These are phyloP conservation scores for Pyrus communis DNA, from an alignment of 306 rosid species.

Conservation along the genomic window DNA sequence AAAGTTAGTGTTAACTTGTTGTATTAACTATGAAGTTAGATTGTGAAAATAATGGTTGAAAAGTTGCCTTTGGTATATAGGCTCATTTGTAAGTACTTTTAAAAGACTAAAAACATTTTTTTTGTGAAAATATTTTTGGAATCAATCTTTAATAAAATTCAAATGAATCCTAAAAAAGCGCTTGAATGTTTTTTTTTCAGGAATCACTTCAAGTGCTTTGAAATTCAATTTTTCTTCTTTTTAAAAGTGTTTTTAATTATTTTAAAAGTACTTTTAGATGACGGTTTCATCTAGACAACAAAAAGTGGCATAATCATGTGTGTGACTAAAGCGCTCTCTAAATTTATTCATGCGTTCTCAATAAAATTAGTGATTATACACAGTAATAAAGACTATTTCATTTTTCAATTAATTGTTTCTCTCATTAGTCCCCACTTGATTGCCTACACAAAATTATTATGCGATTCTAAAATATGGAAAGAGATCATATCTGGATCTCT, in stretches of 20 bases:
- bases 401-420: neutral
- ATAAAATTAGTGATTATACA: neutral
- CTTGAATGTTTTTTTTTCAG: too few relatives aligned
- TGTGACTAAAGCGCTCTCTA: neutral
- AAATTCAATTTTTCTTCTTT: too few relatives aligned
- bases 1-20: neutral
- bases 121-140: too few relatives aligned
- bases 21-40: neutral
- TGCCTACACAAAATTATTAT: neutral
- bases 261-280: too few relatives aligned
- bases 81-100: too few relatives aligned
- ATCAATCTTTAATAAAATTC: too few relatives aligned
- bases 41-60: neutral
- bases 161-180: too few relatives aligned
- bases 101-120: too few relatives aligned
- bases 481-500: too few relatives aligned
- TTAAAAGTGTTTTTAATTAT: rapidly evolving
- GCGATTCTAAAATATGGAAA: too few relatives aligned
- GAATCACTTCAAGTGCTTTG: too few relatives aligned
- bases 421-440: neutral
- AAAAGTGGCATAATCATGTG: neutral
- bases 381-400: neutral
- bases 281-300: neutral
- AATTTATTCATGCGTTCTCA: neutral
- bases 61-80: neutral